Base-by-base conservation (phyloP, 495 filamentous ascomycete species). In the Penicillium salamii region DNA sequence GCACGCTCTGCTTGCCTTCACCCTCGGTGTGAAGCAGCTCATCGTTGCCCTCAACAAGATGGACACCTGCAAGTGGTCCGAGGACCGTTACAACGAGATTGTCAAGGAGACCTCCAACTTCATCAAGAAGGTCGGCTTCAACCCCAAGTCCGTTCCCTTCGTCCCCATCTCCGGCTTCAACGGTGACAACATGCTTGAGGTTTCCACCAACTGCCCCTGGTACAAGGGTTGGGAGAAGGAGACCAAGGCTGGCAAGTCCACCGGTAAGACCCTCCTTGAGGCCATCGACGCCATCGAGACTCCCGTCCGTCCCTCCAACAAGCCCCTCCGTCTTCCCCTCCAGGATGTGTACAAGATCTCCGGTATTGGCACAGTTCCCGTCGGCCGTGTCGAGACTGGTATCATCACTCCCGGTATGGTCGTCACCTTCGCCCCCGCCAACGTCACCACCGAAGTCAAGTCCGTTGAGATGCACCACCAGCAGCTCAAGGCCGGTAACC, bases 91-190 rank as follows among this genome's bases (percentile, higher is more conserved):
- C 89, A 81, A 95, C 67, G 93, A 98, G 76, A 98, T 98, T 73
- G 90, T 98, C 83, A 97, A 97, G 88, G 95, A 98, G 84, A 96
- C 91, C 61, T 92, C 91, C 82, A 89, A 86, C 85, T 98, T 98
- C 84, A 98, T 98, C 88, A 98, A 97, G 92, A 98, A 98, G 90
- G 93, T 98, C 75, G 93, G 93, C 76, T 98, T 90, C 89, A 97
- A 97, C 87, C 93, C 93, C 78, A 97, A 96, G 88, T 70, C 74
- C 61, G 91, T 97, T 74, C 85, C 93, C 55, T 98, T 98, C 83
- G 93, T 98, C 70, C 93, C 93, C 65, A 97, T 98, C 88, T 97
- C 93, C 64, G 93, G 93, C 69, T 98, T 98, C 89, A 88, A 98
- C 85, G 93, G 93, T 61, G 93, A 98, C 85, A 98, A 98, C 88